Conservation (phyloP, 805 yeast genomes). For the Wickerhamiella slavikovae region DNA sequence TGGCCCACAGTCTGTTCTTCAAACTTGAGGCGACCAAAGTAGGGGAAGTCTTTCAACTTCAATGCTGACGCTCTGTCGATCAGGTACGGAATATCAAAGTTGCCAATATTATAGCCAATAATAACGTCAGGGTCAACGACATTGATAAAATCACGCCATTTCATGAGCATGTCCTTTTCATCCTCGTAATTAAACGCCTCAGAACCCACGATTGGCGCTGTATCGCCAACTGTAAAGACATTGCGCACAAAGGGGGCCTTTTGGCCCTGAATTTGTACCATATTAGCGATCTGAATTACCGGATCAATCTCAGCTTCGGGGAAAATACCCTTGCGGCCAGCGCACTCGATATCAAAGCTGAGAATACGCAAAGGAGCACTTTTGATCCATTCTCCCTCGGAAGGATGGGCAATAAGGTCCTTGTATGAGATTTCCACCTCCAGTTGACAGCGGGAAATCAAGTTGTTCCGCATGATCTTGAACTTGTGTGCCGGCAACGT, state of each 20-base stretch:
- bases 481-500: conserved; percentile 67
- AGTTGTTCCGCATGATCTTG: conserved; percentile 10
- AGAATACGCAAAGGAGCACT: conserved; percentile 85
- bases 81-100: conserved; percentile 87
- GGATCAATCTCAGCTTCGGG: conserved; percentile 91
- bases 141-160: conserved; percentile 73
- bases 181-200: conserved; percentile 56
- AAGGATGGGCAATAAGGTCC: conserved; percentile 55
- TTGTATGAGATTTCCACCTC: conserved; percentile 54
- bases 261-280: conserved; percentile 68
- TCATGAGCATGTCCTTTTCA: conserved; percentile 64
- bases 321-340: conserved; percentile 90
- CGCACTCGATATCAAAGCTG: conserved; percentile 95
- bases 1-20: conserved; percentile 64
- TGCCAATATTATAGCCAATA: conserved; percentile 87
- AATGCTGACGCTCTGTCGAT: conserved; percentile 71
- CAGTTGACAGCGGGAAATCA: conserved; percentile 61
- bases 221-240: conserved; percentile 81
- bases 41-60: conserved; percentile 50
- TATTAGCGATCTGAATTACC: conserved; percentile 93
- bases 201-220: conserved; percentile 86
- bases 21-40: conserved; percentile 53
- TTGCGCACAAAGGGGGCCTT: conserved; percentile 78
- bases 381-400: conserved; percentile 86
- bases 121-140: conserved; percentile 87